Evolutionary conservation across 208 protist species (phyloP), one percentile per base, ranked within the genome.

Genomic region (Eutreptiella sp.): DNA sequence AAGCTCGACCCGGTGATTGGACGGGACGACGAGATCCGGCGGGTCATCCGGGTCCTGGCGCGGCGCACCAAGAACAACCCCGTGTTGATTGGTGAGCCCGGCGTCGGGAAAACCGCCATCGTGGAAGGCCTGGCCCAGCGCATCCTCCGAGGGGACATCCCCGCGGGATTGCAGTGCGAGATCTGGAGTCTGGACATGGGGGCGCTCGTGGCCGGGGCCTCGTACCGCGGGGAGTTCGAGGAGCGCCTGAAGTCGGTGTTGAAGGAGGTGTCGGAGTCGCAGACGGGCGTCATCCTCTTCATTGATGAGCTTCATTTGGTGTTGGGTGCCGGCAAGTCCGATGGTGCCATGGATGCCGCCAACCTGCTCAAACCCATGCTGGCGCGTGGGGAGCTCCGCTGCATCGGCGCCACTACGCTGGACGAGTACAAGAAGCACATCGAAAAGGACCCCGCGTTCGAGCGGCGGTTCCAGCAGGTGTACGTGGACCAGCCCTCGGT

Each of bases 11-110:
- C 94, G 16, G 96, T 99, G 53, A 96, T 99, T 55, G 96, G 94
- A n/a, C 79, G 97, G 38, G 96, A 99, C 70, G 94, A 99, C 36
- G 94, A 99, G 53, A 98, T 99, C 57, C 79, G 95, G 4, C 77
- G 96, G 33, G 86, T 94, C 4, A 97, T 99, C 53, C 85, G 96
- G 73, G 88, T 97, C 5, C 71, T 96, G 23, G 86, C 83, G 35
- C 80, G 96, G 21, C 86, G 97, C 53, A 99, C 96, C 19, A 99
- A 99, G 81, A 99, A 99, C 88, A 99, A 99, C 73, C 97, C 97
- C 23, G 92, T 99, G 2, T 84, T 99, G 14, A 96, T 99, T 48
- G 97, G 96, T 54, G 88, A 95, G 68, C 88, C 93, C 21, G 89
- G 90, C 43, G 88, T 94, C 31, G 88, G 85, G 19, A 93, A 94